Evolutionary conservation across 306 rosid genomes (phyloP), one percentile per base, ranked within the genome.

Genomic region (Dalbergia cochinchinensis): DNA sequence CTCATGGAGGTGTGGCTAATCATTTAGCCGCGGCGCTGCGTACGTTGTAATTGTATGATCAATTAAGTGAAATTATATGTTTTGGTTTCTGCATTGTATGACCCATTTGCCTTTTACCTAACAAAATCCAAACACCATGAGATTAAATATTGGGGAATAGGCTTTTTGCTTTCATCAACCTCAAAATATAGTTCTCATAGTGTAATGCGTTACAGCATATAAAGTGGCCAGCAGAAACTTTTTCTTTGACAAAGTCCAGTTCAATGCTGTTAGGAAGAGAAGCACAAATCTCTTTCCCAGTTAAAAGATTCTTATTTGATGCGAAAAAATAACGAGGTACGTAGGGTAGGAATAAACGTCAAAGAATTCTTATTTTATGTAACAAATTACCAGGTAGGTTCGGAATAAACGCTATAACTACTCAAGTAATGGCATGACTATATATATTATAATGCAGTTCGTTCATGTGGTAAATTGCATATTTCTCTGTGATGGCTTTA

Each of bases 151-250:
- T 78, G 9, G 62, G 31, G 31, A 18, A 34, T 57, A 73, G 70
- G 51, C 72, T 68, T 60, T 72, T 73, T 11, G n/a, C 77, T 74
- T 77, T 72, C 63, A 65, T 59, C 61, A 76, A 67, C 78, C 65
- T 53, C 71, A 68, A 82, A 77, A 44, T 64, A 45, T 73, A 57
- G 63, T 80, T 34, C 64, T 71, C 68, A 34, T 82, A 39, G 68
- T 62, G 82, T 77, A 65, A 69, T 78, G 77, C 64, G 48, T 80
- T 26, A 76, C 84, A 76, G 79, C 84, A 70, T 26, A 69, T 65
- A 71, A 82, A 82, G 73, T 74, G 42, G 48, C 84, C 16, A 82
- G 65, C 78, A 82, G 60, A 66, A 71, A 50, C 83, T 57, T 66
- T 71, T 60, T 37, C 41, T 63, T 55, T 66, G 61, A 59, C 13